These are phyloP conservation scores for Musa schizocarpa DNA, from an alignment of 176 grass and related monocot species.

Conservation along the genomic window DNA sequence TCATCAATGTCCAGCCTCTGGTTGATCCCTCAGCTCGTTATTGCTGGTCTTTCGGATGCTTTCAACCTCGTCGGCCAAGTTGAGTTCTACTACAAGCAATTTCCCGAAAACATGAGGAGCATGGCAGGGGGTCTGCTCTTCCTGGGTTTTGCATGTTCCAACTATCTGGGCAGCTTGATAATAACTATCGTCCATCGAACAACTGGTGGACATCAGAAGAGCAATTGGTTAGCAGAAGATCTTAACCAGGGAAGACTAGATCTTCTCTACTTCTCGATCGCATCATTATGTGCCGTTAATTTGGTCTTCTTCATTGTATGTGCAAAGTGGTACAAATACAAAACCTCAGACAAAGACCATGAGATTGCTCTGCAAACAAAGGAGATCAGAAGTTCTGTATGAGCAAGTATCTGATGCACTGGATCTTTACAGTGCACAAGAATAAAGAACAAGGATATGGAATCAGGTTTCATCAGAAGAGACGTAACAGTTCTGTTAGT, in stretches of 20 bases:
- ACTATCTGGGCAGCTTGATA: slow-evolving; percentile 38
- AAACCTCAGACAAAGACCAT: slow-evolving; percentile 2
- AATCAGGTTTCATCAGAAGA: no score
- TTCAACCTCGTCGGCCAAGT: slow-evolving; percentile 61
- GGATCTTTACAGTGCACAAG: no score
- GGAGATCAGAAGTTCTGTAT: not conserved
- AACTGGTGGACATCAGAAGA: slow-evolving; percentile 12
- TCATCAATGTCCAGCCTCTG: slow-evolving; percentile 45
- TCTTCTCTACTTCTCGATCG: slow-evolving; percentile 50
- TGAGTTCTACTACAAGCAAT: slow-evolving; percentile 80
- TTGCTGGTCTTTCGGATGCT: slow-evolving; percentile 47
- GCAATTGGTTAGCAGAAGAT: slow-evolving; percentile 13
- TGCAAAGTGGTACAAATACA: slow-evolving; percentile 62
- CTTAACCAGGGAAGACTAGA: slow-evolving; percentile 37
- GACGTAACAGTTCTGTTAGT: no score
- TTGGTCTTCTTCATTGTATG: slow-evolving; percentile 45
- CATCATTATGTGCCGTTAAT: slow-evolving; percentile 24
- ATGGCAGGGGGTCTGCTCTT: slow-evolving; percentile 44
- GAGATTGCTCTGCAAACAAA: not conserved
- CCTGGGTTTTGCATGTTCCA: slow-evolving; percentile 17
- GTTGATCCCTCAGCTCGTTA: slow-evolving; percentile 49
- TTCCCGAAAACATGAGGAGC: slow-evolving; percentile 79
- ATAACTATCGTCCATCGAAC: slow-evolving; percentile 35
- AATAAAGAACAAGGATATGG: no score
- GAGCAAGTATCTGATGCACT: not conserved